Evolutionary conservation across 192 early-diverging fungal genomes (phyloP).

Genomic region (Linnemannia zychae): DNA sequence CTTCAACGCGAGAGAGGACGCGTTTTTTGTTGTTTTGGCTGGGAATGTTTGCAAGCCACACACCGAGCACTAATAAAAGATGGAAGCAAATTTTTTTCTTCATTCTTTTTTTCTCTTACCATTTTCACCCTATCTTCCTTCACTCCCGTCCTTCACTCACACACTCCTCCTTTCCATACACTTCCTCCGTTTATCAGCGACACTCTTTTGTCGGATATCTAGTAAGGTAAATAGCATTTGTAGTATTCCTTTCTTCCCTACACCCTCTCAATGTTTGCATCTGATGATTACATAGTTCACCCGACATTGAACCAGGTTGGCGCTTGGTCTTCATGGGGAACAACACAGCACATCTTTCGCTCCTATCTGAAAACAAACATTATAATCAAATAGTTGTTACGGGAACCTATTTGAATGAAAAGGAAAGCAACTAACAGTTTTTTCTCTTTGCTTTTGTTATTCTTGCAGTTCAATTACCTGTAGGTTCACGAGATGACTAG

Average conservation of each 20-base stretch:
- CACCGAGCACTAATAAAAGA: background rate
- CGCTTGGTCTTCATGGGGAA: conserved; percentile 68
- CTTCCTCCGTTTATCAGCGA: background rate
- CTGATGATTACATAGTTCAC: conserved; percentile 90
- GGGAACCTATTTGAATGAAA: background rate
- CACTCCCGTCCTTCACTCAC: background rate
- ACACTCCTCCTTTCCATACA: background rate
- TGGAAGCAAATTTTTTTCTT: conserved; percentile 11
- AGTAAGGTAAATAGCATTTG: background rate
- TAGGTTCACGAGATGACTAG: background rate
- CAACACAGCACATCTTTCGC: conserved; percentile 80
- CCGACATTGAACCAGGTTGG: conserved; percentile 72
- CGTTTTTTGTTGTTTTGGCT: conserved; percentile 2
- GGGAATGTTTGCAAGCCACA: background rate
- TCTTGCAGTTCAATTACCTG: background rate
- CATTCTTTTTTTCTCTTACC: background rate
- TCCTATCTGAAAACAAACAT: conserved; percentile 83
- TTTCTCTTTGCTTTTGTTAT: background rate
- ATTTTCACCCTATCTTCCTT: background rate
- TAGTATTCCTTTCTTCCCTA: background rate
- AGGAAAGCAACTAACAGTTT: background rate
- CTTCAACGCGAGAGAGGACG: background rate
- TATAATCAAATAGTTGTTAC: background rate
- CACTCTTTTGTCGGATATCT: background rate
- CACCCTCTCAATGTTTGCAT: background rate